Evolutionary conservation across 768 basidiomycete species (phyloP), one percentile per base, ranked within the genome.

Genomic region (Daedalea quercina): DNA sequence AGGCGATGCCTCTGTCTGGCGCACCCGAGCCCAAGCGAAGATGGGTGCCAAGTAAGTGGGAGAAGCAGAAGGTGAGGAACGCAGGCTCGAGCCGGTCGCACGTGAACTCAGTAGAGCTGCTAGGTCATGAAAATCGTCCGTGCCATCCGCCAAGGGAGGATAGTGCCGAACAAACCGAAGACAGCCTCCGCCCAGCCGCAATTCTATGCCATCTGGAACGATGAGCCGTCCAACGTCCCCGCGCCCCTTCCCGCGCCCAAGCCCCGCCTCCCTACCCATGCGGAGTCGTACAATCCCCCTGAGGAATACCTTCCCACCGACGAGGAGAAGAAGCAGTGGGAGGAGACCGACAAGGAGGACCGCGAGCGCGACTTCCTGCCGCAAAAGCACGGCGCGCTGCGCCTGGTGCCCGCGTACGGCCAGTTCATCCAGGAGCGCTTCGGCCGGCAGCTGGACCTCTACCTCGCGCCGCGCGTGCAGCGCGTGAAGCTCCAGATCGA

Each of bases 101-200:
- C 13, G 4, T 3, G 23, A 15, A 2, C 23, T 44, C 22, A 28
- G 12, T 40, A 40, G n/a, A n/a, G n/a, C n/a, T n/a, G n/a, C n/a
- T 58, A 96, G 94, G 83, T 99, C 59, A 94, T 99, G 92, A 99
- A 98, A 80, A 97, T 98, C 56, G 94, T 99, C 56, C 93, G 94
- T 44, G 95, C 95, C 3, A 98, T 99, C 63, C 84, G 96, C 9
- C 86, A 94, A 75, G 96, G 96, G 31, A 87, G 90, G 41, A 99
- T 99, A 57, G 64, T 93, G 7, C 90, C 94, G 26, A 84, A 88
- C 57, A 95, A 92, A 69, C 90, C 94, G 13, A 89, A 82, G 69
- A 78, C 79, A n/a, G 73, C 76, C 3, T 74, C 77, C 33, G 80
- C 71, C 57, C 71, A 82, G 69, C 79, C 79, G 41, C 80, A 82